Base-by-base conservation (phyloP, 2,329 filamentous ascomycete species). In the Sarocladium brachiariae region DNA sequence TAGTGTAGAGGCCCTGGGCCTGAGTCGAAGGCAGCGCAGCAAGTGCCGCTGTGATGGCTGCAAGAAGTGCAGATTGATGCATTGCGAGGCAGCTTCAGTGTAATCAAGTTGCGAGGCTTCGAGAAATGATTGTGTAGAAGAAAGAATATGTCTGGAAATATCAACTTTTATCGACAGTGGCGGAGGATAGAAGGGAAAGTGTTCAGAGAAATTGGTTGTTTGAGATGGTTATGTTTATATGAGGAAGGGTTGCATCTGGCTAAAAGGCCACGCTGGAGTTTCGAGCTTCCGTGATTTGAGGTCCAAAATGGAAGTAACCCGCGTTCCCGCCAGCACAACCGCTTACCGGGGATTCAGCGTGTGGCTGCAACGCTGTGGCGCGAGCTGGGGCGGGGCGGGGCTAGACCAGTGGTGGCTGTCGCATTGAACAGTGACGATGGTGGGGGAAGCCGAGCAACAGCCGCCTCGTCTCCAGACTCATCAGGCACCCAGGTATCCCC, bases 1-100 rank as follows among this genome's bases (percentile, higher is more conserved):
- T 95, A 53, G 82, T 72, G 72, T 99, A 99, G 53, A 99, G 69
- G 4, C 43, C 43, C 57, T 81, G 82, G 57, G 87, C 85, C 50
- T 83, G 81, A 51, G 77, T 78, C 48, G 77, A 76, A 25, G 86
- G 81, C 49, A 87, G 64, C 51, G 81, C 76, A 54, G 86, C 78
- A 56, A 93, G 72, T 46, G 88, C 70, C 53, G 82, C 81, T 23
- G 64, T 59, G 50, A 70, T 54, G n/a, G 63, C 63, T 38, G 63
- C 70, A 63, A 82, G 63, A 47, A 74, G 66, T 55, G 71, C 67
- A 61, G 73, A 64, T 54, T 72, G 73, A 63, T 80, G 76, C 80
- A 83, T 83, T 57, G 55, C 66, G 59, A 50, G 18, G 4, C 8
- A 43, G 16, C n/a, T 18, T 51, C 3, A 19, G 27, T 31, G 24